A percentile compares a stretch with the other conserved stretches of the same genome.
These are phyloP conservation scores for Penicillium egyptiacum DNA, from an alignment of 495 filamentous ascomycete species.

Conservation along the genomic window DNA sequence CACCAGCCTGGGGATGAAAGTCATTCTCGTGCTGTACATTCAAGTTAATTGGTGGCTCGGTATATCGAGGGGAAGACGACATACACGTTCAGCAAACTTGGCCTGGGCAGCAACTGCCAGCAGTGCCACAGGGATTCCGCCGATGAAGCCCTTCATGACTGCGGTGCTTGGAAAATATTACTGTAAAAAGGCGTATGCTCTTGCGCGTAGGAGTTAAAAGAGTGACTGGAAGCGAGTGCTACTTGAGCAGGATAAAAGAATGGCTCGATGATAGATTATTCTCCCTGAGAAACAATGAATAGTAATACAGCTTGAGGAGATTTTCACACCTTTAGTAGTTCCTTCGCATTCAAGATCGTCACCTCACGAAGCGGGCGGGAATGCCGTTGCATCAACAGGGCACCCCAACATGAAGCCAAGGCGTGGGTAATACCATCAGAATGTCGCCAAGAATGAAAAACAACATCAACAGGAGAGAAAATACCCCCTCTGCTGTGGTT, in stretches of 20 bases:
- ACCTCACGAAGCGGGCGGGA: conserved; percentile 14
- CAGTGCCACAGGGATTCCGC: conserved; percentile 41
- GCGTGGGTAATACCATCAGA: conserved; percentile 14
- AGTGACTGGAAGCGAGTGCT: conserved; percentile 29
- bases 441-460: conserved; percentile 31
- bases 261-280: conserved; percentile 20
- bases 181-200: conserved; percentile 15
- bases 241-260: conserved; percentile 24
- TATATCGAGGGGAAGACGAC: not conserved
- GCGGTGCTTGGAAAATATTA: conserved; percentile 13
- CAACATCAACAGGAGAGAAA: not conserved
- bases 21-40: conserved; percentile 2
- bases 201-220: conserved; percentile 22
- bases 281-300: conserved; percentile 7
- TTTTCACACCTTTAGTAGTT: conserved; percentile 31
- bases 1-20: conserved; percentile 12
- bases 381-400: conserved; percentile 17
- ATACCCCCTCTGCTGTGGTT: not conserved
- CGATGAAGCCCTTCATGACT: conserved; percentile 44
- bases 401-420: conserved; percentile 3
- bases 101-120: conserved; percentile 40
- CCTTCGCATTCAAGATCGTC: conserved; percentile 24
- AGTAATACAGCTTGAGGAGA: conserved; percentile 5
- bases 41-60: not conserved
- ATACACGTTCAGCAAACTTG: conserved; percentile 28